Percentiles rank a stretch among this genome's conserved stretches.
These are phyloP conservation scores for Thelephora aurantiotincta DNA, from an alignment of 768 basidiomycete genomes.

Conservation along the genomic window DNA sequence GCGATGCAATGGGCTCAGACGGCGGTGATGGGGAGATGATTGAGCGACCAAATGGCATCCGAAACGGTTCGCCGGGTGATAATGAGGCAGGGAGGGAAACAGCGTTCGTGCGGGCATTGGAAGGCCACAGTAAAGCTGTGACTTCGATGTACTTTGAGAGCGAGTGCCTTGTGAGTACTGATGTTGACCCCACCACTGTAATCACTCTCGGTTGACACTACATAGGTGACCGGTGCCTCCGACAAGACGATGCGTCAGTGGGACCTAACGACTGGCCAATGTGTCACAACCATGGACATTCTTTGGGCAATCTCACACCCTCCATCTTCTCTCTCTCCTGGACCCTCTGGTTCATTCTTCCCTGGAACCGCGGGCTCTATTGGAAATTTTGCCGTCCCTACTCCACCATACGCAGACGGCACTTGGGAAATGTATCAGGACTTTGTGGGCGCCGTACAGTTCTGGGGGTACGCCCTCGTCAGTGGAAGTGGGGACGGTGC, in stretches of 20 bases:
- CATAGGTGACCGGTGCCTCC: constrained; percentile 88
- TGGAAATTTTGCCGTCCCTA: constrained; percentile 67
- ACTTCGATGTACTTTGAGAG: constrained; percentile 94
- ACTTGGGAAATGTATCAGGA: constrained; percentile 94
- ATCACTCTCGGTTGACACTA: background rate
- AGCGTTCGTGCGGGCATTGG: constrained; percentile 59
- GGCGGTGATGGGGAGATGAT: constrained; percentile 27
- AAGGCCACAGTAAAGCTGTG: constrained; percentile 89
- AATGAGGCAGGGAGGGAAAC: constrained; percentile 32
- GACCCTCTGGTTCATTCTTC: constrained; percentile 29
- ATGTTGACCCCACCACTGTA: background rate
- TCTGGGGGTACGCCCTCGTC: constrained; percentile 96
- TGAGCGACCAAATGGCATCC: constrained; percentile 26
- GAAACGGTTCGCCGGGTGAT: constrained; percentile 21
- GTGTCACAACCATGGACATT: constrained; percentile 98
- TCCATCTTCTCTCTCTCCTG: constrained; percentile 25
- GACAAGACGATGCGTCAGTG: constrained; percentile 98
- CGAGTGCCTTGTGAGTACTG: constrained; percentile 63
- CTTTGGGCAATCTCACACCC: constrained; percentile 98
- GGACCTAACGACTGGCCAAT: constrained; percentile 95
- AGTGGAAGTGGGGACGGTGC: constrained; percentile 96
- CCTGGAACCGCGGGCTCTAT: constrained; percentile 39
- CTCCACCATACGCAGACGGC: constrained; percentile 79
- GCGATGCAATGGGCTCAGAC: constrained; percentile 53
- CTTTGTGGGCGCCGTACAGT: constrained; percentile 94